A percentile compares a stretch with the other conserved stretches of the same genome.
These are phyloP conservation scores for Candida golubevii DNA, from an alignment of 805 yeast species.

Conservation along the genomic window DNA sequence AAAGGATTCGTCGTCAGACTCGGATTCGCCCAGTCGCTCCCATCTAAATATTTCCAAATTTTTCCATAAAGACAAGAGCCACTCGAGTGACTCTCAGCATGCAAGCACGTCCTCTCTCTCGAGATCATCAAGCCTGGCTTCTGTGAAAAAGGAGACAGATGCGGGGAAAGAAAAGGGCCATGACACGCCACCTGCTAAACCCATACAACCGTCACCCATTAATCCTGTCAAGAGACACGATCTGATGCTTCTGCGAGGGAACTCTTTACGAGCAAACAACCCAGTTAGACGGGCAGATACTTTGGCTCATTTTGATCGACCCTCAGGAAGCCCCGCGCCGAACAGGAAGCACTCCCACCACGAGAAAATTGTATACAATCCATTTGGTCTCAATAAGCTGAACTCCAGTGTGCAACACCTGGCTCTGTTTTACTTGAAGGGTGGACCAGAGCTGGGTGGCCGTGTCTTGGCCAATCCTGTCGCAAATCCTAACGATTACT, in stretches of 20 bases:
- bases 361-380: conserved; percentile 57
- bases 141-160: conserved; percentile 1
- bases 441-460: conserved; percentile 37
- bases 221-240: conserved; percentile 12
- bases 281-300: conserved; percentile 29
- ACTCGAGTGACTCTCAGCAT: neutral
- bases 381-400: conserved; percentile 51
- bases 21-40: conserved; percentile 11
- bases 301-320: conserved; percentile 31
- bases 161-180: neutral
- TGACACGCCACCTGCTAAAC: conserved; percentile 3
- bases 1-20: conserved; percentile 15
- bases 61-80: conserved; percentile 19
- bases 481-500: conserved; percentile 58
- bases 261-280: conserved; percentile 9
- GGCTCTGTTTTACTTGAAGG: conserved; percentile 24
- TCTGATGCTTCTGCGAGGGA: conserved; percentile 8
- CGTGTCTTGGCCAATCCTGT: conserved; percentile 58
- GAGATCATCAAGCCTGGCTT: conserved; percentile 3
- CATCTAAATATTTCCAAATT: conserved; percentile 19
- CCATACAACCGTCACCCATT: conserved; percentile 6
- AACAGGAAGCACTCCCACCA: conserved; percentile 12
- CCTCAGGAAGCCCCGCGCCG: conserved; percentile 5
- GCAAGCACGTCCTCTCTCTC: neutral
- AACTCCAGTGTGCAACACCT: conserved; percentile 21